A percentile compares a stretch with the other conserved stretches of the same genome.
These are phyloP conservation scores for Pythium vanterpoolii DNA, from an alignment of 352 stramenopile genomes.

Conservation along the genomic window DNA sequence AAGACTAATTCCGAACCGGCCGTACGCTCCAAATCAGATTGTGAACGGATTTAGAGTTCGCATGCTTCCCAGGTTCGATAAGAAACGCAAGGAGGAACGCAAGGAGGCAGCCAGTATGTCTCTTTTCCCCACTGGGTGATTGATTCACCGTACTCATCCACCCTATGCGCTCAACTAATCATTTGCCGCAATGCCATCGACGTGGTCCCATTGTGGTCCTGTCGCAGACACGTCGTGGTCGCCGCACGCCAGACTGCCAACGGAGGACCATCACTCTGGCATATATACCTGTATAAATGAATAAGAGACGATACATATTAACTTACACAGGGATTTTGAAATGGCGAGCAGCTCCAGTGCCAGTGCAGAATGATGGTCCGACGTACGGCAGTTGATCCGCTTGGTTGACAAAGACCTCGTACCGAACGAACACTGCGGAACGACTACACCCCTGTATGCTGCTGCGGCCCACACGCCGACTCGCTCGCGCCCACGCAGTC, in stretches of 20 bases:
- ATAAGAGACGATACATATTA: background rate
- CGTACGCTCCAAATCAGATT: no score
- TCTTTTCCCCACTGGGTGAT: background rate
- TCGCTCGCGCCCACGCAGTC: background rate
- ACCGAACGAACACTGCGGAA: slow-evolving; percentile 1
- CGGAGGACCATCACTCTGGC: slow-evolving; percentile 12
- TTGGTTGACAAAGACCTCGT: background rate
- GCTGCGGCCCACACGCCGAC: slow-evolving; percentile 7
- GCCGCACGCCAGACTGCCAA: background rate
- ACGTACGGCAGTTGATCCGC: slow-evolving; percentile 5
- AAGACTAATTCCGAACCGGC: background rate
- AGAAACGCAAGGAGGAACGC: background rate
- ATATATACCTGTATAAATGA: background rate
- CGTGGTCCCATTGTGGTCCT: slow-evolving; percentile 7
- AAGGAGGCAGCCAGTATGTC: background rate
- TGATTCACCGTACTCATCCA: background rate
- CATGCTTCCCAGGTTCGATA: no score
- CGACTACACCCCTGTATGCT: background rate
- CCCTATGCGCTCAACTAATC: slow-evolving; percentile 21
- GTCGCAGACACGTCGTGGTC: slow-evolving; percentile 5
- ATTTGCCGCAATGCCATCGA: slow-evolving; percentile 10
- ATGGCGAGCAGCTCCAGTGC: background rate
- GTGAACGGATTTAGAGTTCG: no score
- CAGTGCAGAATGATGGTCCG: slow-evolving; percentile 21
- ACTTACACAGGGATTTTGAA: slow-evolving; percentile 11